phyloP scores from a whole-genome alignment of 371 early-diverging fungal species.

The Mucor indicus region DNA sequence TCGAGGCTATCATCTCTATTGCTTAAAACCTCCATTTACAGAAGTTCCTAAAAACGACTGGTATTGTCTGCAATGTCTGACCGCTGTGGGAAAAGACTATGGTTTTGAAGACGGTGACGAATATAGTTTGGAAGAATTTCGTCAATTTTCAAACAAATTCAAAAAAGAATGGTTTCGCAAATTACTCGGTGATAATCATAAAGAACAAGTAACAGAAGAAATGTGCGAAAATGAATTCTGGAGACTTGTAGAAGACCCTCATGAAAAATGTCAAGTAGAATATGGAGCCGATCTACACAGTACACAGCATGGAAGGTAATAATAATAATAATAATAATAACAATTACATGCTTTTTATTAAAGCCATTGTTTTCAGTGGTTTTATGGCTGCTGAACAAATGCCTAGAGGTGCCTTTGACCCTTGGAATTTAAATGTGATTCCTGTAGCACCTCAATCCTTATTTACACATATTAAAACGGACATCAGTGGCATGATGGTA shows the following conservation, averaged over 20 bases:
- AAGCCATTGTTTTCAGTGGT: constrained; percentile 17
- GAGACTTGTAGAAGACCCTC: constrained; percentile 83
- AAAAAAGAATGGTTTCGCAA: constrained; percentile 73
- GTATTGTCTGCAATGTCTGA: constrained; percentile 84
- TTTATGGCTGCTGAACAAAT: constrained; percentile 19
- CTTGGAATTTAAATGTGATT: constrained; percentile 90
- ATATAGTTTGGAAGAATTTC: constrained; percentile 77
- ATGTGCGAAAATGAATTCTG: constrained; percentile 92
- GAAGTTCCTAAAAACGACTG: constrained; percentile 76
- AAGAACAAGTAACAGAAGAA: constrained; percentile 65
- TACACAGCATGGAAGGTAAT: constrained; percentile 86
- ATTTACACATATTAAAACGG: constrained; percentile 80
- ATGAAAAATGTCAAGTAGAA: constrained; percentile 89
- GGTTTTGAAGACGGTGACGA: constrained; percentile 89
- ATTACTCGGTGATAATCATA: neutral
- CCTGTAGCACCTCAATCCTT: constrained; percentile 78
- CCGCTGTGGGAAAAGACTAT: constrained; percentile 77
- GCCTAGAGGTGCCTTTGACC: constrained; percentile 46
- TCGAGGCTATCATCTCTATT: constrained; percentile 77
- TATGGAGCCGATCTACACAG: constrained; percentile 96
- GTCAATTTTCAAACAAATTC: constrained; percentile 75
- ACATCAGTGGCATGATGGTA: constrained; percentile 94
- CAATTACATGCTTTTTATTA: neutral
- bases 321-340: no score
- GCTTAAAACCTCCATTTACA: constrained; percentile 70